Evolutionary conservation across 148 eudicot species (phyloP).

Genomic region (Vaccinium darrowii): DNA sequence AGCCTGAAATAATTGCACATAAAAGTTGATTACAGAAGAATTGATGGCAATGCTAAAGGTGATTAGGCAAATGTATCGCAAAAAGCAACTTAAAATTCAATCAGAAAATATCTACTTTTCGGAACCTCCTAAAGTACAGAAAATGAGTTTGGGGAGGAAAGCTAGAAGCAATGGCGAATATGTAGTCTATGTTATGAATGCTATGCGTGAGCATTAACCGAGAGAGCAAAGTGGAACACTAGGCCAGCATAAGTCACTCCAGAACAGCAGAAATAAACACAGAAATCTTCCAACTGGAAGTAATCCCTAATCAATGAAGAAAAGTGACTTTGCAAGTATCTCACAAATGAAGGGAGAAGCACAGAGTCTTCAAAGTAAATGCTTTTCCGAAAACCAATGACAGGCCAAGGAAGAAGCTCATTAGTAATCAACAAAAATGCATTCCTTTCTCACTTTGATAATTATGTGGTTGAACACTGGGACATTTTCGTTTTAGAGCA

Average conservation of each 20-base stretch:
- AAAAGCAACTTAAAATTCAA: neutral
- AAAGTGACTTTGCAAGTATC: neutral
- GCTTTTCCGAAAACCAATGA: neutral
- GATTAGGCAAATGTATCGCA: neutral
- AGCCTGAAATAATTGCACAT: neutral
- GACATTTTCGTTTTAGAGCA: no score
- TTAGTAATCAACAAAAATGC: neutral
- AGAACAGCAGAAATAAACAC: neutral
- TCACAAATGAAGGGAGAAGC: neutral
- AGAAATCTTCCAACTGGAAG: neutral
- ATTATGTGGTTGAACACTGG: no score
- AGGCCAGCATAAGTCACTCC: neutral
- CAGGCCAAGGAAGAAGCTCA: neutral
- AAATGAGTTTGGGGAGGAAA: no score
- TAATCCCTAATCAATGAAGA: neutral
- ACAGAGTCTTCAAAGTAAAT: neutral
- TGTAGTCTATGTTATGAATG: no score
- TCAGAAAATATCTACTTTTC: no score
- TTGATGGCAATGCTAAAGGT: neutral
- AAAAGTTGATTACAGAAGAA: neutral
- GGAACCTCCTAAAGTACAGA: neutral
- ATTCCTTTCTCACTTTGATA: neutral
- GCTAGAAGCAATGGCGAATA: neutral
- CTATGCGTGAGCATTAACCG: neutral
- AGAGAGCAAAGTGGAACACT: neutral